Evolutionary conservation across 2,329 filamentous ascomycete genomes (phyloP).

Genomic region (Apiospora sp.): DNA sequence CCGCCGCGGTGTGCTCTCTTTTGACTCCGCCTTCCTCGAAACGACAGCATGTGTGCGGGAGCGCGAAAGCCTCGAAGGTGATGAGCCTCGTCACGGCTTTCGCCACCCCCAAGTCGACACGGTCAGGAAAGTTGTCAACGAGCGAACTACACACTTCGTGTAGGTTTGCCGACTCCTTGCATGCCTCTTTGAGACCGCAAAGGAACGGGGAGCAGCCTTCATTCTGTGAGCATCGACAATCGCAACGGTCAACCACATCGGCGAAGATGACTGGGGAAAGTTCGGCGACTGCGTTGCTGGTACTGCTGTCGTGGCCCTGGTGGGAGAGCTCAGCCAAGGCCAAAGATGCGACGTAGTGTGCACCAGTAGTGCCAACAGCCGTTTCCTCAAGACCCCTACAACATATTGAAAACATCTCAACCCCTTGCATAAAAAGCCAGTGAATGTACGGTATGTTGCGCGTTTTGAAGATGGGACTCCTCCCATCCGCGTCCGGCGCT

Average conservation of each 20-base stretch:
- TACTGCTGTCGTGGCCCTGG: background rate
- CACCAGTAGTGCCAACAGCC: background rate
- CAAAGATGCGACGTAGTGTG: background rate
- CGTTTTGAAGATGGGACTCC: background rate
- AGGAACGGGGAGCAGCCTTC: background rate
- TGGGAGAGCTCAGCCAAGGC: background rate
- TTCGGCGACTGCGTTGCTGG: background rate
- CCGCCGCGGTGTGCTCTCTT: background rate
- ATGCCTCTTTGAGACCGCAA: background rate
- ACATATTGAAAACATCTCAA: background rate
- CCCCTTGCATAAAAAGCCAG: background rate
- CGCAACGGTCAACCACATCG: background rate
- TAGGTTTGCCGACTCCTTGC: background rate
- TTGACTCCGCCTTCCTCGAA: background rate
- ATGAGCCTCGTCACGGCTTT: background rate
- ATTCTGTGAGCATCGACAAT: background rate
- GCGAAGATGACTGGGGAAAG: background rate
- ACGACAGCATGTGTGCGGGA: background rate
- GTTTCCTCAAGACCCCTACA: background rate
- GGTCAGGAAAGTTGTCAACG: background rate
- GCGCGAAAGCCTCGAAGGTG: background rate
- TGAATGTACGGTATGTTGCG: background rate
- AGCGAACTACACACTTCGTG: background rate
- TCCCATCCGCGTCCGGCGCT: background rate
- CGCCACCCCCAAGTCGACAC: background rate